Percentiles rank a stretch among this genome's conserved stretches.
These are phyloP conservation scores for Choiromyces venosus DNA, from an alignment of 495 filamentous ascomycete species.

Conservation along the genomic window DNA sequence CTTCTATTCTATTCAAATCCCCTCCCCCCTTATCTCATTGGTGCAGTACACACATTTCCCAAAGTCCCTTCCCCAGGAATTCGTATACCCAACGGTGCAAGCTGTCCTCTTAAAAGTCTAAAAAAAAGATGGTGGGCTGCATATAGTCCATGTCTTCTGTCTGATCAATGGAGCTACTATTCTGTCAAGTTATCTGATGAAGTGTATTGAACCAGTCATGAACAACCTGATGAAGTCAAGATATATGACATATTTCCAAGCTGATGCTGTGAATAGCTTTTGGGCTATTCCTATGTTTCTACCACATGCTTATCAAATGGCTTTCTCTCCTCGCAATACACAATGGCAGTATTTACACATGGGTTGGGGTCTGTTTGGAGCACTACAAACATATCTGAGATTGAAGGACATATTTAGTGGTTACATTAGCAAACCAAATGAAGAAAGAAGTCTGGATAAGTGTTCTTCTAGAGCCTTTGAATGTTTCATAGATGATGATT, in stretches of 20 bases:
- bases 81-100: too few species aligned
- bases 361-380: constrained; percentile 5
- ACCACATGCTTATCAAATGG: constrained; percentile 11
- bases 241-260: too few species aligned
- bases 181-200: constrained; percentile 1
- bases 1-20: too few species aligned
- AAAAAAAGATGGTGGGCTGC: background rate
- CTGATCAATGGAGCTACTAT: constrained; percentile 2
- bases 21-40: too few species aligned
- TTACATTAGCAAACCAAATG: background rate
- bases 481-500: constrained; percentile 17
- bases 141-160: constrained; percentile 10
- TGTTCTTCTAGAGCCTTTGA: constrained; percentile 10
- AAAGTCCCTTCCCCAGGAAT: too few species aligned
- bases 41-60: too few species aligned
- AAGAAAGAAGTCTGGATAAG: background rate
- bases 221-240: too few species aligned
- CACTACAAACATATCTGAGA: constrained; percentile 9
- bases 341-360: constrained; percentile 11
- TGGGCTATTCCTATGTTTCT: background rate
- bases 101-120: too few species aligned
- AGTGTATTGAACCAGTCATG: too few species aligned
- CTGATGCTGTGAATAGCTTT: background rate
- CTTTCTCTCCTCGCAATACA: constrained; percentile 9
- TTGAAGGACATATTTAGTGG: constrained; percentile 9